Evolutionary conservation across 805 yeast genomes (phyloP).

Genomic region (Ogataea thermomethanolica): DNA sequence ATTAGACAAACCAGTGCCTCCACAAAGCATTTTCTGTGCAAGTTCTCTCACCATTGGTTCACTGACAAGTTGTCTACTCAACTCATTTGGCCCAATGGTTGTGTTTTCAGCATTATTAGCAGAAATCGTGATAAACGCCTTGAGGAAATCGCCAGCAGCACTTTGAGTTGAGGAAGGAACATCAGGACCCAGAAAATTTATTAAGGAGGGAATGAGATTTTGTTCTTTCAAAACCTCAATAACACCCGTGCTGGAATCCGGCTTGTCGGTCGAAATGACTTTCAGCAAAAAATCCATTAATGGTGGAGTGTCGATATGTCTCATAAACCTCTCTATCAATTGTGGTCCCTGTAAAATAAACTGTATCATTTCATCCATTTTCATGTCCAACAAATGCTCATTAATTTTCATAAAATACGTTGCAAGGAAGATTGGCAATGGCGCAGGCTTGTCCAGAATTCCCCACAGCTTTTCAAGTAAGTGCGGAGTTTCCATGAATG

Average conservation of each 20-base stretch:
- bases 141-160: slow-evolving; percentile 92
- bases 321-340: slow-evolving; percentile 76
- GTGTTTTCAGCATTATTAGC: slow-evolving; percentile 90
- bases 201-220: slow-evolving; percentile 64
- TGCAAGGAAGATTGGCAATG: slow-evolving; percentile 71
- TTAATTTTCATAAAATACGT: slow-evolving; percentile 89
- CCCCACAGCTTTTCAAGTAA: slow-evolving; percentile 75
- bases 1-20: slow-evolving; percentile 86
- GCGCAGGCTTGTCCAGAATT: slow-evolving; percentile 63
- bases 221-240: slow-evolving; percentile 73
- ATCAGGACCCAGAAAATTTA: slow-evolving; percentile 67
- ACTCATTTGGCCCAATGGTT: slow-evolving; percentile 92
- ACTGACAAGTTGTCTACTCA: slow-evolving; percentile 86
- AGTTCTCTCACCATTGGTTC: slow-evolving; percentile 62
- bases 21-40: slow-evolving; percentile 71
- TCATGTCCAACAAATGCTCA: slow-evolving; percentile 85
- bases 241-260: slow-evolving; percentile 84
- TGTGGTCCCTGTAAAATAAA: slow-evolving; percentile 66
- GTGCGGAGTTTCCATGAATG: slow-evolving; percentile 71
- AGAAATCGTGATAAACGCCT: slow-evolving; percentile 89
- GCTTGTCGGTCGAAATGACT: slow-evolving; percentile 89
- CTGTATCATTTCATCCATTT: slow-evolving; percentile 71
- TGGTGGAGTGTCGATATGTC: slow-evolving; percentile 89
- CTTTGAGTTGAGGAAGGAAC: slow-evolving; percentile 73
- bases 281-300: slow-evolving; percentile 88